phyloP scores from a whole-genome alignment of 768 basidiomycete genomes.

The Leccinum broughii region DNA sequence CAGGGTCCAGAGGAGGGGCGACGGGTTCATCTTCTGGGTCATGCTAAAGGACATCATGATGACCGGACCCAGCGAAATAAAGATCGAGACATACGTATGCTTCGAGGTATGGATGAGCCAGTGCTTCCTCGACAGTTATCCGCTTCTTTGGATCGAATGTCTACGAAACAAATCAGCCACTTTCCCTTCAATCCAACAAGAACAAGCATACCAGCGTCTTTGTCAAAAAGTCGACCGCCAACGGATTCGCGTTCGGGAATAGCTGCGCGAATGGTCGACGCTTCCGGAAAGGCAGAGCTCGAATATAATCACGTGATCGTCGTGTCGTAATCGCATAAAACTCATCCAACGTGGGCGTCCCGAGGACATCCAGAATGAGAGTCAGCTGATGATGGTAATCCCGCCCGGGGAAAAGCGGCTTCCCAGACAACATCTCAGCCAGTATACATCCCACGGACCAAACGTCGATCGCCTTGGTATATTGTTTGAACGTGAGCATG shows the following conservation, averaged over 20 bases:
- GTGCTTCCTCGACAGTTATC: conserved; percentile 89
- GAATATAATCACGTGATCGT: conserved; percentile 92
- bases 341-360: conserved; percentile 95
- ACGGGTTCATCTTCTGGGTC: conserved; percentile 97
- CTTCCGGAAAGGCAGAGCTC: conserved; percentile 92
- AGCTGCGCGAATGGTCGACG: conserved; percentile 76
- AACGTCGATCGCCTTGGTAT: conserved; percentile 92
- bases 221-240: conserved; percentile 77
- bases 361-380: conserved; percentile 94
- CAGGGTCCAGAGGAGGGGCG: conserved; percentile 91
- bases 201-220: conserved; percentile 67
- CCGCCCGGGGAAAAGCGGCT: conserved; percentile 94
- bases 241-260: conserved; percentile 88
- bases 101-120: conserved; percentile 94
- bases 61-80: neutral
- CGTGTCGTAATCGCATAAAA: conserved; percentile 96
- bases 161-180: conserved; percentile 35
- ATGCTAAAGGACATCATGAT: conserved; percentile 49
- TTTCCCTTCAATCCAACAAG: no score
- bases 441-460: conserved; percentile 89
- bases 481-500: conserved; percentile 99
- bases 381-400: conserved; percentile 97
- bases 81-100: conserved; percentile 65
- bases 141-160: conserved; percentile 99
- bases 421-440: conserved; percentile 97